These are phyloP conservation scores for Aspergillus niger DNA, from an alignment of 2,329 filamentous ascomycete genomes.

Conservation along the genomic window DNA sequence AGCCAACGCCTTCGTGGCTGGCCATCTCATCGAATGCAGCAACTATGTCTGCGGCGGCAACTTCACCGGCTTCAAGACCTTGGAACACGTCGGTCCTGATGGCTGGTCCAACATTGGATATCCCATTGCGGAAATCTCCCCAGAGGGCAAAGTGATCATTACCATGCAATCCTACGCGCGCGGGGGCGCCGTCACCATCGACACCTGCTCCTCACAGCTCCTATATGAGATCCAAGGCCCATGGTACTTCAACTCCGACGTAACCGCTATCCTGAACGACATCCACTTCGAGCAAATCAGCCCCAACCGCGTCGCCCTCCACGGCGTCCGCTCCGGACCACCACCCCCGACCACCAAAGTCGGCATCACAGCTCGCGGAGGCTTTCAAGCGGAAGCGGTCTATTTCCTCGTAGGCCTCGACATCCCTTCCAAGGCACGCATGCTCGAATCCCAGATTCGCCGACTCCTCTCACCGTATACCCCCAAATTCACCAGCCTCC, in stretches of 20 bases:
- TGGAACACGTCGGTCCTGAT: slow-evolving; percentile 27
- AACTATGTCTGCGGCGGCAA: slow-evolving; percentile 49
- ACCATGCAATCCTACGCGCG: slow-evolving; percentile 45
- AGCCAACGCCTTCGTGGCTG: slow-evolving; percentile 43
- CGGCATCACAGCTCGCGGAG: slow-evolving; percentile 50
- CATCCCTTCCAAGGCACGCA: slow-evolving; percentile 49
- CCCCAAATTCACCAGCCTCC: slow-evolving; percentile 34
- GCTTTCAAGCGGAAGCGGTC: slow-evolving; percentile 50
- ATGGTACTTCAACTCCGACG: slow-evolving; percentile 61
- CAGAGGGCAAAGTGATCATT: slow-evolving; percentile 45
- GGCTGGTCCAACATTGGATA: slow-evolving; percentile 51
- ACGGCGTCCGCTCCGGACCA: slow-evolving; percentile 46
- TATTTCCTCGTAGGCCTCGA: slow-evolving; percentile 51
- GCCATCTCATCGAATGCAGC: slow-evolving; percentile 45
- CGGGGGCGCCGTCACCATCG: slow-evolving; percentile 48
- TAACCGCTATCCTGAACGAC: slow-evolving; percentile 55
- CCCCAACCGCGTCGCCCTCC: slow-evolving; percentile 52
- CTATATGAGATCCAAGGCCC: slow-evolving; percentile 59
- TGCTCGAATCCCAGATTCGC: slow-evolving; percentile 50
- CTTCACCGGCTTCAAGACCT: slow-evolving; percentile 46
- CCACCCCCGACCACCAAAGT: slow-evolving; percentile 56
- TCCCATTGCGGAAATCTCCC: slow-evolving; percentile 50
- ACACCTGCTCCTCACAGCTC: slow-evolving; percentile 56
- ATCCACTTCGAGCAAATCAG: slow-evolving; percentile 56
- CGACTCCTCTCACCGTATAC: slow-evolving; percentile 38